These are phyloP conservation scores for Rhizopogon sp. DNA, from an alignment of 768 basidiomycete genomes.

Conservation along the genomic window DNA sequence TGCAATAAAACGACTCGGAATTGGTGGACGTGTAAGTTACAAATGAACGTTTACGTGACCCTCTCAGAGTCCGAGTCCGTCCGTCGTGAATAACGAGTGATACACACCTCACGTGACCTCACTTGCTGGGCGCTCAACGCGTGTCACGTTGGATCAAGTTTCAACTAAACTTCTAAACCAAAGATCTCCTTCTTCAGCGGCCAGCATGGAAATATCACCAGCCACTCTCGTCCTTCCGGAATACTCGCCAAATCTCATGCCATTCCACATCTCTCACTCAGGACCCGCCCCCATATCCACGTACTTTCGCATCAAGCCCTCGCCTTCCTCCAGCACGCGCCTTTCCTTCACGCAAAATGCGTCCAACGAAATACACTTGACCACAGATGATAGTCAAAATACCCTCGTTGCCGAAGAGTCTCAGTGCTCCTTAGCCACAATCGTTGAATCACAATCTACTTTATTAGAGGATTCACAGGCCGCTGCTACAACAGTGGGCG, in stretches of 20 bases:
- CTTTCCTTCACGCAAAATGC: background rate
- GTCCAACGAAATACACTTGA: background rate
- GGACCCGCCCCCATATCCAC: conserved; percentile 72
- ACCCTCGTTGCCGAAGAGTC: background rate
- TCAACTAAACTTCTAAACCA: too few species aligned
- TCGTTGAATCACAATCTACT: conserved; percentile 1
- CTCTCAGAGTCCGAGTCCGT: too few species aligned
- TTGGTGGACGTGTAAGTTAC: too few species aligned
- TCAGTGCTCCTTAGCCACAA: conserved; percentile 5
- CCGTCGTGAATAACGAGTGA: too few species aligned
- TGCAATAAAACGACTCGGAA: too few species aligned
- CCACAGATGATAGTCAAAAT: background rate
- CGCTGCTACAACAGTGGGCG: background rate
- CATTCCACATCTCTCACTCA: conserved; percentile 69
- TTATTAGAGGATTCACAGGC: background rate
- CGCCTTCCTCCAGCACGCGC: conserved; percentile 12
- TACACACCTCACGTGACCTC: too few species aligned
- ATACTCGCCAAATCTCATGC: conserved; percentile 72
- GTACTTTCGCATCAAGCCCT: conserved; percentile 56
- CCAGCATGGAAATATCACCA: conserved; percentile 16
- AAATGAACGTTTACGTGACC: too few species aligned
- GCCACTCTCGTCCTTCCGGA: conserved; percentile 19
- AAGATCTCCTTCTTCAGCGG: background rate
- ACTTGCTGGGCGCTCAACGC: too few species aligned
- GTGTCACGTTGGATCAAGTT: too few species aligned